Base-by-base conservation (phyloP, 73 alveolate genomes). In the Blepharisma japonicum region DNA sequence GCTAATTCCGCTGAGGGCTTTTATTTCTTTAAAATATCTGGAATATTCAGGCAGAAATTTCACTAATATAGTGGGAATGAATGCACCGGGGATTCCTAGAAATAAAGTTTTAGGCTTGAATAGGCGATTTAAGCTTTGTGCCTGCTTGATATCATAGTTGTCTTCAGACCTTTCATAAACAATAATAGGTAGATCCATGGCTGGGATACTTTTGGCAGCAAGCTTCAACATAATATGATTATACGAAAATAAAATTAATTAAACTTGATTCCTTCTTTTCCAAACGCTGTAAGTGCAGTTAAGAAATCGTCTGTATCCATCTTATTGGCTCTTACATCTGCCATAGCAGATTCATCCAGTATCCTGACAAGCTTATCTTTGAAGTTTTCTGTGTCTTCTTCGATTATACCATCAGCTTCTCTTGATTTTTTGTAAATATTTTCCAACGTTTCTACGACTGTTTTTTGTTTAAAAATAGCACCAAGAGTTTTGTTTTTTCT, bases 401-500 rank as follows among this genome's bases (percentile, higher is more conserved):
- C 94, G n/a, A 45, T 70, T 14, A 71, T 74, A 1, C 77, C 93
- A 9, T 56, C 88, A 20, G 66, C 79, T 42, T 78, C 88, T 78
- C 86, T 72, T 61, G 84, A 61, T 38, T 85, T 81, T 55, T 82
- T 86, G 85, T 78, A 94, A 79, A 94, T 96, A 48, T 89, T 88
- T 67, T 85, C 93, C 27, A 96, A 90, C 90, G 93, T 87, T 77
- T 91, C 88, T 5, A 95, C 82, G 6, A 96, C 90, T 67, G 93
- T 81, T 86, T 95, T 96, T 72, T 95, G 91, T 68, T 95, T 93
- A 83, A 96, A 96, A 6, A 96, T 91, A 9, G 98, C 98, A 6
- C 98, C 97, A 79, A 96, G 86, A 27, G 98, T 87, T 84, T 96
- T 96, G 84, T 96, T 96, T 88, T 96, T 96, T 51, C 99, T 89